Evolutionary conservation across 2,329 filamentous ascomycete genomes (phyloP).

Genomic region (Periconia macrospinosa): DNA sequence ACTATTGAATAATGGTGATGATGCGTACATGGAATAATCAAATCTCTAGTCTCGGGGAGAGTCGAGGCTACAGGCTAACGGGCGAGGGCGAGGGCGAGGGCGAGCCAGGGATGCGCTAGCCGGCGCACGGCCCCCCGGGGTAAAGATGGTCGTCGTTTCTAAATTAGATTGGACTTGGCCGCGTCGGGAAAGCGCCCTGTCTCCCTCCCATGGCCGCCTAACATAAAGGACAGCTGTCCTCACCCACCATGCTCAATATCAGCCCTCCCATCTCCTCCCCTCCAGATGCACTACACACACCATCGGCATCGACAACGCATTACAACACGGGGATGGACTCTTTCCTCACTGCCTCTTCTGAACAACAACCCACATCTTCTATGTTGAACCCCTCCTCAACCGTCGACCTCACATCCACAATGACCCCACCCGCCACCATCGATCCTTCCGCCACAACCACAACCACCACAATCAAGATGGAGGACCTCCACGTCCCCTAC

Average conservation of each 20-base stretch:
- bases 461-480: slow-evolving; percentile 46
- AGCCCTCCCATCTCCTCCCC: slow-evolving; percentile 29
- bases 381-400: slow-evolving; percentile 8
- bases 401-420: slow-evolving; percentile 17
- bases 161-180: slow-evolving; percentile 22
- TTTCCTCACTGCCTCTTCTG: slow-evolving; percentile 21
- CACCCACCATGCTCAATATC: slow-evolving; percentile 28
- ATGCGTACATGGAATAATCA: too few species aligned
- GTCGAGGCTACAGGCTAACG: background rate
- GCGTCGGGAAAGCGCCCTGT: slow-evolving; percentile 13
- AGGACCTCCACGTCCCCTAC: slow-evolving; percentile 40
- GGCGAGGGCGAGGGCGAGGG: background rate
- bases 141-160: slow-evolving; percentile 18
- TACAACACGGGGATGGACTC: slow-evolving; percentile 32
- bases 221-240: slow-evolving; percentile 42
- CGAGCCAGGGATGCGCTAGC: slow-evolving; percentile 1
- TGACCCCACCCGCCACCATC: slow-evolving; percentile 19
- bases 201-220: slow-evolving; percentile 27
- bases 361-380: slow-evolving; percentile 27
- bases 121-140: slow-evolving; percentile 9
- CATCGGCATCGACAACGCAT: slow-evolving; percentile 27
- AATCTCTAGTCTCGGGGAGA: too few species aligned
- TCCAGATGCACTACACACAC: slow-evolving; percentile 31
- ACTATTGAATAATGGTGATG: too few species aligned
- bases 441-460: slow-evolving; percentile 11